Conservation (phyloP, 768 basidiomycete species). For the Tremella yokohamensis region DNA sequence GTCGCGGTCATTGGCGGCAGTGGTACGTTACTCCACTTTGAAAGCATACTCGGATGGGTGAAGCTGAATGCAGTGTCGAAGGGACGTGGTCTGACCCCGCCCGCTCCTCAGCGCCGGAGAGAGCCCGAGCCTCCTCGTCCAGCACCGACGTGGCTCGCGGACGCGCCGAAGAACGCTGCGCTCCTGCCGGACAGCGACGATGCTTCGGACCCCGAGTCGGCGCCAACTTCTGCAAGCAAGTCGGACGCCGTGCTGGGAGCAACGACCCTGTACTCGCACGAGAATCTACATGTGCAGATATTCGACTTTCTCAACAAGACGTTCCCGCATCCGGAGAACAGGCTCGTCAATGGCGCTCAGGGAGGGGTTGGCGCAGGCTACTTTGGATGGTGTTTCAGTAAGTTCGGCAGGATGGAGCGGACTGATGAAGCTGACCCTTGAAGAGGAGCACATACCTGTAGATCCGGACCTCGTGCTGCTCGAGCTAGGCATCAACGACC, state of each 20-base stretch:
- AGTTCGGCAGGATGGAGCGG: conserved; percentile 10
- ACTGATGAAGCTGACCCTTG: not conserved
- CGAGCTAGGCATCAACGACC: conserved; percentile 44
- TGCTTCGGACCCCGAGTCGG: not conserved
- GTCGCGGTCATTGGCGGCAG: conserved; percentile 47
- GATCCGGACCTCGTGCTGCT: conserved; percentile 39
- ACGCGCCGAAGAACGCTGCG: not conserved
- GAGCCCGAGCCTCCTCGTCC: not conserved
- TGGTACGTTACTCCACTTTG: conserved; percentile 17
- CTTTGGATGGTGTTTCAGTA: conserved; percentile 42
- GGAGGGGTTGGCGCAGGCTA: conserved; percentile 41
- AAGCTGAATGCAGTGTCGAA: conserved; percentile 33
- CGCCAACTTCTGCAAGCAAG: not conserved
- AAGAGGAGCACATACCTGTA: conserved; percentile 42
- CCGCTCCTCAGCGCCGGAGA: conserved; percentile 5
- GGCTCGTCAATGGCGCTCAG: conserved; percentile 40
- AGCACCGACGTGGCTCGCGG: not conserved
- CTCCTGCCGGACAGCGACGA: not conserved
- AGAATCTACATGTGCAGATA: conserved; percentile 44
- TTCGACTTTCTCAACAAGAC: conserved; percentile 43
- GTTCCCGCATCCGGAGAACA: conserved; percentile 36
- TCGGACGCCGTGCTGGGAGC: conserved; percentile 15
- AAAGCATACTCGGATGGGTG: not conserved
- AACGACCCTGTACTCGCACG: conserved; percentile 39
- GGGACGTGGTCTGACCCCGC: conserved; percentile 34